phyloP scores from a whole-genome alignment of 768 basidiomycete species.

The Paxillus ammoniavirescens region DNA sequence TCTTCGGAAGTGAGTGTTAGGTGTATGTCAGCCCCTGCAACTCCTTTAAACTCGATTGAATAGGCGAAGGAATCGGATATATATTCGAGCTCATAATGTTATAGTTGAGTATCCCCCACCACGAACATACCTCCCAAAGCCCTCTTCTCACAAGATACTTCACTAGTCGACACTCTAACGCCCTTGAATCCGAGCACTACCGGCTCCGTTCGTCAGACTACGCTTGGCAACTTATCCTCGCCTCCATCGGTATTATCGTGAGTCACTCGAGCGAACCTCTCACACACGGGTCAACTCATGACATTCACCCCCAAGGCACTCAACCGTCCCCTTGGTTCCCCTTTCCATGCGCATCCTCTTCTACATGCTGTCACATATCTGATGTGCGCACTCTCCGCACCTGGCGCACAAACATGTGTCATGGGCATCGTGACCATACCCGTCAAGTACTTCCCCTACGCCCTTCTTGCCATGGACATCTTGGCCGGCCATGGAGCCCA shows the following conservation, averaged over 20 bases:
- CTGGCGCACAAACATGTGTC: constrained; percentile 66
- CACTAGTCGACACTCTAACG: constrained; percentile 60
- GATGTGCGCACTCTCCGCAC: constrained; percentile 61
- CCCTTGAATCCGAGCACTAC: constrained; percentile 65
- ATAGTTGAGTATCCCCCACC: constrained; percentile 31
- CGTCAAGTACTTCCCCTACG: constrained; percentile 69
- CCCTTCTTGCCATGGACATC: constrained; percentile 70
- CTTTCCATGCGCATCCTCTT: constrained; percentile 62
- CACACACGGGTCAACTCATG: background rate
- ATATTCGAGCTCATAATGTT: constrained; percentile 45
- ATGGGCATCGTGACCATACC: constrained; percentile 80
- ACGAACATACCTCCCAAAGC: background rate
- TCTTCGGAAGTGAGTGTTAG: constrained; percentile 54
- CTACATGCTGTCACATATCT: constrained; percentile 69
- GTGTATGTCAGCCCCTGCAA: background rate
- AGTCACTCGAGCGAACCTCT: constrained; percentile 22
- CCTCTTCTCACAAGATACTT: background rate
- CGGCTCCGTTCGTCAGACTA: constrained; percentile 64
- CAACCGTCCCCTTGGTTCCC: constrained; percentile 59
- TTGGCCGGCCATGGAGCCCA: constrained; percentile 61
- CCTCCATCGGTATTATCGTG: constrained; percentile 59
- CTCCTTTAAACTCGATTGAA: background rate
- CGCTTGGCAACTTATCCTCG: constrained; percentile 69
- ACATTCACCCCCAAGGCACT: constrained; percentile 35
- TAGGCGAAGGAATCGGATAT: constrained; percentile 33